Evolutionary conservation across 108 stramenopile genomes (phyloP), one percentile per base, ranked within the genome.

Genomic region (Nitzschia sp.): DNA sequence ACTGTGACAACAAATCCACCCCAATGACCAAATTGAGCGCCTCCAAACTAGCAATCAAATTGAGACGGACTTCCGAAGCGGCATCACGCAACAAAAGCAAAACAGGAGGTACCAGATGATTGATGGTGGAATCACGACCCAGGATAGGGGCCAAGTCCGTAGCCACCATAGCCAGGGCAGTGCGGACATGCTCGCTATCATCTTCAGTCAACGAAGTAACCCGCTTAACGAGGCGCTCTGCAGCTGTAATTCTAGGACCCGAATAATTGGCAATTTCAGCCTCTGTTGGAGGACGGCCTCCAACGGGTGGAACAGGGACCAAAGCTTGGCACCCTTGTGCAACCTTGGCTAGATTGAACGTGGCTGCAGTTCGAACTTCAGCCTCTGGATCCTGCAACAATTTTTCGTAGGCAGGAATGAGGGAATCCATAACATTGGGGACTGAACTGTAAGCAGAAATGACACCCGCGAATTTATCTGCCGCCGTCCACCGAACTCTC

Each of bases 401-500:
- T 61, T 90, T 92, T 70, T 87, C 94, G 67, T 92, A 97, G 19
- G 89, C 89, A 37, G 87, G 84, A 25, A 90, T 78, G 7, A 97
- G 75, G 19, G 78, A 70, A 63, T 89, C 90, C 82, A 87, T 89
- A 7, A 71, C 84, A 48, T 78, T 55, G 12, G 81, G 79, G 34
- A 81, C 62, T 12, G 75, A 48, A 63, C 71, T 51, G 65, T 92
- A 86, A 15, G 91, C 92, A 51, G 72, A 56, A 26, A 89, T 83
- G 7, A 97, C 86, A 41, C 78, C 73, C 40, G 89, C 81, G 66
- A 97, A 94, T 62, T 96, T 94, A 19, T 84, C 80, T 0, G 94
- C 95, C 21, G 91, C 93, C 22, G 95, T 94, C 95, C 95, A 97
- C 52, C 97, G 83, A 7, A 97, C 97, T 19, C 97, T 81, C 97